Evolutionary conservation across 192 early-diverging fungal species (phyloP), one percentile per base, ranked within the genome.

Genomic region (Coemansia sp.): DNA sequence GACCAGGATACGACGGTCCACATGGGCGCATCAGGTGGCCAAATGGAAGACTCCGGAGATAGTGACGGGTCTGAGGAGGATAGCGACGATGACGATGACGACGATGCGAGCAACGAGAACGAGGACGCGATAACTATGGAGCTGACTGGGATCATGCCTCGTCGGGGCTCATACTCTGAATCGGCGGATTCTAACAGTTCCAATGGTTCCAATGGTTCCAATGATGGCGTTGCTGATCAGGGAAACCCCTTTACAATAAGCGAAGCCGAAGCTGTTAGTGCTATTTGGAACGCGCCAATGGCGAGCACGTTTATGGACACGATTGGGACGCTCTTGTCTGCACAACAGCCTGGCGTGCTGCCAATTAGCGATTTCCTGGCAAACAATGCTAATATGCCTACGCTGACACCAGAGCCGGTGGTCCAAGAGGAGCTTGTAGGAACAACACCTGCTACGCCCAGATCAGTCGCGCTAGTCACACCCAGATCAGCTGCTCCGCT

Each of bases 61-160:
- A 6, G 1, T 1, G 7, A 12, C 23, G 19, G 18, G 2, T 24
- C 25, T 7, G 35, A 11, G 11, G 53, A 38, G 4, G 58, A 56
- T 42, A 50, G 24, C 14, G 54, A 47, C 9, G n/a, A 45, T 16
- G 49, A 48, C 35, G 52, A 54, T n/a, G 60, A 48, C 31, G 49
- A 35, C 5, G 51, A 16, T 7, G 44, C 1, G 9, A 27, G 24
- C 23, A 45, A 62, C 49, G 45, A 49, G 23, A 40, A 73, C 49
- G 70, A 66, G 14, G 70, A 66, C 40, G 64, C 70, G 3, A 35
- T 73, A 5, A 73, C 70, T 1, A 73, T 73, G 75, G 75, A 78
- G 32, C 69, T 78, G 1, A 78, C 75, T 4, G 75, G 75, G 11
- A 48, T 78, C 25, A 58, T 78, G 19, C 19, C 60, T 18, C 47